Base-by-base conservation (phyloP, 1,284 basidiomycete species). In the Ustilago crameri region DNA sequence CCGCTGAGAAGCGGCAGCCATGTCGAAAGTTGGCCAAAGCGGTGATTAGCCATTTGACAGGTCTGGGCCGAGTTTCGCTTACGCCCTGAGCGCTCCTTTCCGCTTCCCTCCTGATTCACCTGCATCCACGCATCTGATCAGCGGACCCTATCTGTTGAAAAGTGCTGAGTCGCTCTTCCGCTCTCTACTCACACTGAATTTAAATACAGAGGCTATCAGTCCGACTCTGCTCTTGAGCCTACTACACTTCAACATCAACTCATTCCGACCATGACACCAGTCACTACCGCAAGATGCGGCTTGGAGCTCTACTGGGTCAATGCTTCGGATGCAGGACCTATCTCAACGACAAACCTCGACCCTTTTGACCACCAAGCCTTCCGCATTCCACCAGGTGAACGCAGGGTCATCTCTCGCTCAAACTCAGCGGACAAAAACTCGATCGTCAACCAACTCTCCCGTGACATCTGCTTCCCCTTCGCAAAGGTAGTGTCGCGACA, bases 401-500 rank as follows among this genome's bases (percentile, higher is more conserved):
- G 5, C 37, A 57, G 56, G 18, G 54, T 32, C 7, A 30, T 70
- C 47, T 51, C 44, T 5, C 67, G 67, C 34, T 57, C 58, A 2
- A 18, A 20, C 38, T 34, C 41, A 3, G 32, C 41, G 3, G 20
- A 22, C 3, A 12, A 18, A 1, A 20, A 44, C n/a, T 10, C 32
- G 8, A 32, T 60, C n/a, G 53, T 70, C 53, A 70, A 70, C 44
- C 57, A 70, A n/a, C 57, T 70, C 17, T 50, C 49, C 26, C 18
- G 41, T 27, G 10, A 34, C 2, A 40, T 70, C 7, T 49, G 22
- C 38, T 70, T 70, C 24, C 46, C 44, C 0, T 15, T 26, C 4
- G 67, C 66, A 41, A 74, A 74, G 47, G 67, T 70, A 0, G 62
- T 74, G 15, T 70, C 66, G 0, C 65, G 71, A 30, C 24, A 49